These are phyloP conservation scores for Nitzschia inconspicua DNA, from an alignment of 108 stramenopile species.

Conservation along the genomic window DNA sequence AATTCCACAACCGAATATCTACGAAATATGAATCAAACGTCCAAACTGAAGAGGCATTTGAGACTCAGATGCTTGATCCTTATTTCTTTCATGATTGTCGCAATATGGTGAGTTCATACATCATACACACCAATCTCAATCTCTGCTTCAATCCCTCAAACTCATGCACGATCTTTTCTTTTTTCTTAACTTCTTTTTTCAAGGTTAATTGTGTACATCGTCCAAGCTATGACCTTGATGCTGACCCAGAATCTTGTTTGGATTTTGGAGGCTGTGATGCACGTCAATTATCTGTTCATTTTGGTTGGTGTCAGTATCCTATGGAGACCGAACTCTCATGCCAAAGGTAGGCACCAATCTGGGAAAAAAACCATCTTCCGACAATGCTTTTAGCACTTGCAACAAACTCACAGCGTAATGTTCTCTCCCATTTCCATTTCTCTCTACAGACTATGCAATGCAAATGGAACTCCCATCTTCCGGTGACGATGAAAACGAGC, in stretches of 20 bases:
- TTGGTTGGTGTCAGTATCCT: slow-evolving; percentile 55
- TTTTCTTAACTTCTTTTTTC: no score
- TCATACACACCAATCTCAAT: no score
- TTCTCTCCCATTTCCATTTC: no score
- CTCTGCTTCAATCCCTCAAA: no score
- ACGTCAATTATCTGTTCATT: slow-evolving; percentile 64
- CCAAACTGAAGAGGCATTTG: slow-evolving; percentile 61
- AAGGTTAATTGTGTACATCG: slow-evolving; percentile 62
- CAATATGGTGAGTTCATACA: no score
- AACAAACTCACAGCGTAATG: no score
- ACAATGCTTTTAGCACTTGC: no score
- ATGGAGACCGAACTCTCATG: slow-evolving; percentile 73
- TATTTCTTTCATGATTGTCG: slow-evolving; percentile 51
- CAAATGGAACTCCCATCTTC: slow-evolving; percentile 70
- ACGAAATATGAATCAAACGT: slow-evolving; percentile 70
- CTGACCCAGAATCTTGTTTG: slow-evolving; percentile 41
- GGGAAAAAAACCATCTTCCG: no score
- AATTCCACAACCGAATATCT: slow-evolving; percentile 64
- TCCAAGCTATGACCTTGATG: slow-evolving; percentile 44
- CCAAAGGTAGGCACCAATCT: no score
- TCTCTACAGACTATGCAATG: slow-evolving; percentile 76
- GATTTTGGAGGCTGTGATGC: slow-evolving; percentile 51
- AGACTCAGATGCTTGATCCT: slow-evolving; percentile 61
- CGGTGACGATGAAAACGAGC: slow-evolving; percentile 55
- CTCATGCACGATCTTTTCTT: no score